phyloP scores from a whole-genome alignment of 805 yeast species.

The Starmera amethionina region DNA sequence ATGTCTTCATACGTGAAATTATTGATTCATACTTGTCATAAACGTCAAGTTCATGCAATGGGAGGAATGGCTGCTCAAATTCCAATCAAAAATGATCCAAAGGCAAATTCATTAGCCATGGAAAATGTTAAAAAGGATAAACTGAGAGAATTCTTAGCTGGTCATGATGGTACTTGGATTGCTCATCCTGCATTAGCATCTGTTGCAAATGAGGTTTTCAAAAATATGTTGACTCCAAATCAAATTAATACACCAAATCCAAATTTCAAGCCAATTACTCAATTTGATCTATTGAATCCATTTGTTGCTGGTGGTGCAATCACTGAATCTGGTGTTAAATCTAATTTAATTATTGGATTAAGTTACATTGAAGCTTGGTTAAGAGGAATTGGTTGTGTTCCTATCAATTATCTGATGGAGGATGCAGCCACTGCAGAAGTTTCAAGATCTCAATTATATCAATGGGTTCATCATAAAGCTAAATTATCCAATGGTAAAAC shows the following conservation, averaged over 20 bases:
- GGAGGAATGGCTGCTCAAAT: constrained; percentile 90
- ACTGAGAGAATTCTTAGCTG: constrained; percentile 65
- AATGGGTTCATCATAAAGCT: constrained; percentile 73
- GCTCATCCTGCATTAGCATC: constrained; percentile 80
- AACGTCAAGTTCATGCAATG: constrained; percentile 76
- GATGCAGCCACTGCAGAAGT: constrained; percentile 90
- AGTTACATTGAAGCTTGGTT: constrained; percentile 83
- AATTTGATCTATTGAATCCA: constrained; percentile 53
- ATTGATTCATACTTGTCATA: constrained; percentile 65
- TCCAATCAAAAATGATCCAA: constrained; percentile 65
- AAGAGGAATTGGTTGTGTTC: constrained; percentile 77
- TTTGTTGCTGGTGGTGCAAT: constrained; percentile 51
- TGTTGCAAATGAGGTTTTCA: constrained; percentile 62
- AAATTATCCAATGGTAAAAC: constrained; percentile 45
- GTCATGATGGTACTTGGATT: constrained; percentile 87
- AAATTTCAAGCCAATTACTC: constrained; percentile 36
- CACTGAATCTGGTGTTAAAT: constrained; percentile 61
- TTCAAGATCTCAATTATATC: constrained; percentile 71
- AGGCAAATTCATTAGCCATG: constrained; percentile 57
- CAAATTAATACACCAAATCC: constrained; percentile 38
- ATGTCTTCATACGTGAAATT: constrained; percentile 71
- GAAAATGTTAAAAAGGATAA: constrained; percentile 67
- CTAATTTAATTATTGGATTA: constrained; percentile 67
- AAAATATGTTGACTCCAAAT: constrained; percentile 77
- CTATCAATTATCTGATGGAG: constrained; percentile 79